Conservation (phyloP, 345 rosid genomes). For the Limnanthes douglasii region DNA sequence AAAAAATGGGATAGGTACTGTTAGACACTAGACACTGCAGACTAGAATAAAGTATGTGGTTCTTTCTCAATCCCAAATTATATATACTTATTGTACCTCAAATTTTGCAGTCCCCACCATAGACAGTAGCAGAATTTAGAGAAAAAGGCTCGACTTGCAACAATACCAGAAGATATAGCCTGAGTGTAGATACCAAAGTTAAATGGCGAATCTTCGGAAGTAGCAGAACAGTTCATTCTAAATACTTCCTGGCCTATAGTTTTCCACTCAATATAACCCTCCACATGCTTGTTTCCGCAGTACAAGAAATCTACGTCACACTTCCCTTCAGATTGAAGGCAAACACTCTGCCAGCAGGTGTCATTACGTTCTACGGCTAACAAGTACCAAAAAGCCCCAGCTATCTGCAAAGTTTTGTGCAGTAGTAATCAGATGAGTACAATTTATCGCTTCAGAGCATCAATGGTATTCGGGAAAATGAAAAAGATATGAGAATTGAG, state of each 20-base stretch:
- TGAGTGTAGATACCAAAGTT: constrained; percentile 64
- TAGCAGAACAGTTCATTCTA: constrained; percentile 18
- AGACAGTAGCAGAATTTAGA: constrained; percentile 65
- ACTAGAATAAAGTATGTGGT: no score
- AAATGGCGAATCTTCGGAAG: constrained; percentile 18
- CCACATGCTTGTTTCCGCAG: constrained; percentile 38
- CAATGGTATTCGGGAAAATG: neutral
- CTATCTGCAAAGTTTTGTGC: constrained; percentile 29
- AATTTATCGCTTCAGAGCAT: neutral
- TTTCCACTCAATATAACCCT: constrained; percentile 40
- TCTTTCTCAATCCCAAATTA: neutral
- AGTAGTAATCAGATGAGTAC: neutral
- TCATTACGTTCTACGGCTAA: constrained; percentile 67
- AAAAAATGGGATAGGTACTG: no score
- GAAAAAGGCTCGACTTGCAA: constrained; percentile 28
- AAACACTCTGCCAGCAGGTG: constrained; percentile 57
- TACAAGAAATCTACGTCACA: constrained; percentile 39
- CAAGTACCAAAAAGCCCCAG: constrained; percentile 76
- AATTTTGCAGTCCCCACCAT: constrained; percentile 92
- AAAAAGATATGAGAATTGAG: neutral
- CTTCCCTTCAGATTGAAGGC: constrained; percentile 18
- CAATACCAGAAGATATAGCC: constrained; percentile 47
- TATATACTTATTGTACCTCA: constrained; percentile 30
- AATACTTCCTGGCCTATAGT: constrained; percentile 26
- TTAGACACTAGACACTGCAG: no score